phyloP scores from a whole-genome alignment of 1,284 basidiomycete genomes.

The Ganoderma lingzhi region DNA sequence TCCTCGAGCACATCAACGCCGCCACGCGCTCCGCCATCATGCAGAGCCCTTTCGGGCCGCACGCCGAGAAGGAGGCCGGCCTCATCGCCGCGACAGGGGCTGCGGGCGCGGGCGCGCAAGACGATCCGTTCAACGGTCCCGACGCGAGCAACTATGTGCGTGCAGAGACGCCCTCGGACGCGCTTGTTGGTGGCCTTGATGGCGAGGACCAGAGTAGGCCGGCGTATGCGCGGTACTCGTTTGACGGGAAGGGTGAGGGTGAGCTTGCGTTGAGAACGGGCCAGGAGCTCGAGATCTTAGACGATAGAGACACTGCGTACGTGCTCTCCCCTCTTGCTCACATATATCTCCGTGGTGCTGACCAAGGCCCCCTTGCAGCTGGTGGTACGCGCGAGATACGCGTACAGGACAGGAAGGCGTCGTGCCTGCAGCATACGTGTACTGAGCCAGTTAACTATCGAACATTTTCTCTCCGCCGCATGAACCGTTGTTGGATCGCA shows the following conservation, averaged over 20 bases:
- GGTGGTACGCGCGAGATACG: constrained; percentile 91
- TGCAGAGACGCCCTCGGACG: constrained; percentile 81
- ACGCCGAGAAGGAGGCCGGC: constrained; percentile 61
- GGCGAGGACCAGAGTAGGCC: constrained; percentile 74
- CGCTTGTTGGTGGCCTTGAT: constrained; percentile 64
- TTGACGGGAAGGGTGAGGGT: constrained; percentile 79
- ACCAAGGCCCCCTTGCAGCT: constrained; percentile 56
- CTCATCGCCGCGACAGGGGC: constrained; percentile 36
- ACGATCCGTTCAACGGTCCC: constrained; percentile 66
- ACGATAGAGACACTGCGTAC: constrained; percentile 82
- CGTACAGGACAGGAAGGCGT: constrained; percentile 85
- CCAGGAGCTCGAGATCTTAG: constrained; percentile 78
- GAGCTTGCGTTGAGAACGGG: constrained; percentile 76
- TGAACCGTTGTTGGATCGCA: constrained; percentile 33
- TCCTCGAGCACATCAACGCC: constrained; percentile 89
- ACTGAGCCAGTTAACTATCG: constrained; percentile 50
- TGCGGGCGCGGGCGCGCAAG: constrained; percentile 41
- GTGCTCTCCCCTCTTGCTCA: constrained; percentile 43
- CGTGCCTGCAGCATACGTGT: constrained; percentile 89
- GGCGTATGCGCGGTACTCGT: constrained; percentile 83
- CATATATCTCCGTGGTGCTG: constrained; percentile 4
- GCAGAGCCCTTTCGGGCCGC: constrained; percentile 57
- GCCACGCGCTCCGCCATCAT: constrained; percentile 83
- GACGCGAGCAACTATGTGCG: constrained; percentile 79
- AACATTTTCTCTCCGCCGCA: constrained; percentile 18